Percentiles rank a stretch among this genome's conserved stretches.
phyloP scores from a whole-genome alignment of 164 flowering plant species.

The Chimonanthus praecox region DNA sequence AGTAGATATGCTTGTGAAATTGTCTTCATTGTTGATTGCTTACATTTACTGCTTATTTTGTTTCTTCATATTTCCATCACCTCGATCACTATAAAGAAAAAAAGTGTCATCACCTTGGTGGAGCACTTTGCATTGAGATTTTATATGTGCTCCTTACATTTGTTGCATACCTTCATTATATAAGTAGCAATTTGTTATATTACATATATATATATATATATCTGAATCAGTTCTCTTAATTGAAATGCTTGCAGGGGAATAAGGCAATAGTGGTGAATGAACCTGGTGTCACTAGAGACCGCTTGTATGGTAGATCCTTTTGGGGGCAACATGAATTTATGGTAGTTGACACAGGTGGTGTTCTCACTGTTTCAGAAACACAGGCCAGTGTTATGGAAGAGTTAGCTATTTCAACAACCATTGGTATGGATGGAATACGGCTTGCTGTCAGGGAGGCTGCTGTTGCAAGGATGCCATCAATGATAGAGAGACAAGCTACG shows the following conservation, averaged over 20 bases:
- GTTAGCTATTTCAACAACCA: slow-evolving; percentile 68
- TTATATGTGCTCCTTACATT: too few relatives aligned
- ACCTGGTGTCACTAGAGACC: slow-evolving; percentile 99
- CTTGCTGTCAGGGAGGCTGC: slow-evolving; percentile 85
- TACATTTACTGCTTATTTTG: too few relatives aligned
- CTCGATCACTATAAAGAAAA: too few relatives aligned
- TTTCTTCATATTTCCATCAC: too few relatives aligned
- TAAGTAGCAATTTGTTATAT: too few relatives aligned
- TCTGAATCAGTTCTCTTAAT: neutral
- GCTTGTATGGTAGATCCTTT: slow-evolving; percentile 85
- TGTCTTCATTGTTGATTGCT: too few relatives aligned
- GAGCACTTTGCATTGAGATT: too few relatives aligned
- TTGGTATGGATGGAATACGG: slow-evolving; percentile 97
- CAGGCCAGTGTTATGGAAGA: slow-evolving; percentile 70
- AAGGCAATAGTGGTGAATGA: slow-evolving; percentile 96
- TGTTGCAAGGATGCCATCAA: slow-evolving; percentile 93
- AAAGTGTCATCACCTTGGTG: too few relatives aligned
- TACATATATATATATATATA: too few relatives aligned
- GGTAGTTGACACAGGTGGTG: slow-evolving; percentile 98
- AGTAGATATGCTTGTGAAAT: too few relatives aligned
- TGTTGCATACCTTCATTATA: too few relatives aligned
- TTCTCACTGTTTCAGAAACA: slow-evolving; percentile 69
- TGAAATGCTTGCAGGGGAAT: slow-evolving; percentile 48
- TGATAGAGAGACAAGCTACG: slow-evolving; percentile 91
- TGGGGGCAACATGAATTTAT: slow-evolving; percentile 94